Evolutionary conservation across 108 stramenopile species (phyloP), one percentile per base, ranked within the genome.

Genomic region (Nitzschia sp.): DNA sequence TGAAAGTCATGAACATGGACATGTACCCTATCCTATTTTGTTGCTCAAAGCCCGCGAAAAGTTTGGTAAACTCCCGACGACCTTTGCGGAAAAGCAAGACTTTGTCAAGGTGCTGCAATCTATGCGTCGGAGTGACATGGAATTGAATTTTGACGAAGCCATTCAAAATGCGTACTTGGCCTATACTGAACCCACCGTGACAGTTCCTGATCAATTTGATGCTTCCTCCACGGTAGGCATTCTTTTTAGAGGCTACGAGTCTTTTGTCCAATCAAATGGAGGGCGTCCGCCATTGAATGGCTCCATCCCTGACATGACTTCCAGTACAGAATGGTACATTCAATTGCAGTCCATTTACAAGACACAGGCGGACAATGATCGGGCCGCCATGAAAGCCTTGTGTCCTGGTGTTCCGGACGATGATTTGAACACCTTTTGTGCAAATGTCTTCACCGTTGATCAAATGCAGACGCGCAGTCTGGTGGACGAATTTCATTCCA

Each of bases 291-390:
- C 97, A 3, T 53, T 98, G 38, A 73, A 86, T 51, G 96, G 95
- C 1, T 78, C 73, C 6, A 83, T 98, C 26, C 97, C 97, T 1
- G 97, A 98, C 72, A 96, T 96, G 96, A 92, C 94, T 1, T 83
- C 92, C 3, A 85, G 87, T 38, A 96, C 95, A 14, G 65, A 76
- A 10, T 51, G 59, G 26, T 98, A 88, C 80, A 83, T 97, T 20
- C 64, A 77, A 24, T 68, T 98, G 65, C 96, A 98, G 65, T 66
- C 72, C 22, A 60, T 87, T 2, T 98, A 96, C 78, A 63, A 76
- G 25, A 62, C 65, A 11, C 81, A 90, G 65, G 94, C 93, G 0
- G 73, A 86, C 42, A 57, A 41, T 24, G 96, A 95, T 62, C 41
- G 82, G 19, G 43, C 41, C 20, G 77, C 59, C 53, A 65, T 91